phyloP scores from a whole-genome alignment of 2,329 filamentous ascomycete species.

The Fusarium luffae region DNA sequence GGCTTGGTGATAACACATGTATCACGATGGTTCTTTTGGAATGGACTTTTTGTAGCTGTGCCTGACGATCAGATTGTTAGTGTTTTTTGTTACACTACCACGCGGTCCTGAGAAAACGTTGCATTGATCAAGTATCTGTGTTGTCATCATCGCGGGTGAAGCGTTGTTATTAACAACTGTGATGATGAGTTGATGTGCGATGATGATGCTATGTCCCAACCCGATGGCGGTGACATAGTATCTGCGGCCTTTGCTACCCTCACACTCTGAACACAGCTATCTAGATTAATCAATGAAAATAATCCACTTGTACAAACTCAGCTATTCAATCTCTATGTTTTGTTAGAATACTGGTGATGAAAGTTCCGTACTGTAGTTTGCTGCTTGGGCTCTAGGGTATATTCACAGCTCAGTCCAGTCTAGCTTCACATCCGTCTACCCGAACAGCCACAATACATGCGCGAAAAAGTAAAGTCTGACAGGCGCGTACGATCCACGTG shows the following conservation, averaged over 20 bases:
- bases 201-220: neutral
- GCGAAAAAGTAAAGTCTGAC: conserved; percentile 1
- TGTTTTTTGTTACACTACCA: conserved; percentile 16
- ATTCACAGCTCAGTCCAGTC: neutral
- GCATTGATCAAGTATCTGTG: conserved; percentile 5
- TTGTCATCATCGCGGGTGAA: neutral
- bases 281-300: neutral
- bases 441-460: neutral
- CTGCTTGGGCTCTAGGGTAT: neutral
- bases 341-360: too few species aligned
- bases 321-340: neutral
- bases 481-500: neutral
- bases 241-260: neutral
- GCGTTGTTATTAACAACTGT: neutral
- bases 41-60: neutral
- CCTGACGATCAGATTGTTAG: conserved; percentile 20
- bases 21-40: neutral
- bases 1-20: neutral
- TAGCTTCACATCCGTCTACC: conserved; percentile 1
- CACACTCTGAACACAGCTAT: neutral
- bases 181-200: neutral
- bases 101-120: conserved; percentile 24
- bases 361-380: neutral
- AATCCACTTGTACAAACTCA: neutral
- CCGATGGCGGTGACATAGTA: neutral